phyloP scores from a whole-genome alignment of 129 eudicot species.

The Rutidosis leptorrhynchoides region DNA sequence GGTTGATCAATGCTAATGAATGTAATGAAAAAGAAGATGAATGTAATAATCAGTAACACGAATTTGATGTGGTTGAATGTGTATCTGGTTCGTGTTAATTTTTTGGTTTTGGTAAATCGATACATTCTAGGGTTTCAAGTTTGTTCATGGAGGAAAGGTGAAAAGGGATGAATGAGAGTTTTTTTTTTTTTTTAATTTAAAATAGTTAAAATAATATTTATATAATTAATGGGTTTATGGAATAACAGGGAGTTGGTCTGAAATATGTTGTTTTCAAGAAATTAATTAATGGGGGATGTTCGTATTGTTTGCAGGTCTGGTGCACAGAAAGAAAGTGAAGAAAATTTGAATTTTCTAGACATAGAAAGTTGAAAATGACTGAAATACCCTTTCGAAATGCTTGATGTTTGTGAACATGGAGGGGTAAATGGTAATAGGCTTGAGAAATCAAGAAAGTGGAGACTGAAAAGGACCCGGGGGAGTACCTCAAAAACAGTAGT shows the following conservation, averaged over 20 bases:
- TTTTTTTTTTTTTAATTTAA: not conserved
- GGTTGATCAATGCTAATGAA: constrained; percentile 46
- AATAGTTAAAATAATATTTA: not conserved
- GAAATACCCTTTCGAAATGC: not conserved
- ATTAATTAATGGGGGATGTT: constrained; percentile 27
- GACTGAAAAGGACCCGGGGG: constrained; percentile 20
- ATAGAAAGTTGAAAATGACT: not conserved
- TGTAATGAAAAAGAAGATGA: constrained; percentile 36
- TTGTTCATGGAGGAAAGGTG: constrained; percentile 10
- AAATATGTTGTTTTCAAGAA: constrained; percentile 27
- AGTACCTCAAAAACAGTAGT: constrained; percentile 9
- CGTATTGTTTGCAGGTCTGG: constrained; percentile 32
- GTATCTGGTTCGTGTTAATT: constrained; percentile 24
- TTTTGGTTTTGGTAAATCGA: constrained; percentile 38
- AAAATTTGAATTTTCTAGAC: constrained; percentile 8
- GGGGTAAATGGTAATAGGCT: constrained; percentile 26
- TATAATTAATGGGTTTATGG: not conserved
- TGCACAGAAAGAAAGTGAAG: constrained; percentile 9
- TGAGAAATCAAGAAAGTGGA: constrained; percentile 27
- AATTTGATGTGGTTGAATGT: constrained; percentile 46
- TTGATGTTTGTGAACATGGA: not conserved
- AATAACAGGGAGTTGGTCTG: constrained; percentile 24
- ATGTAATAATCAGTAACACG: constrained; percentile 45
- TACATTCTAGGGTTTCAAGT: constrained; percentile 1
- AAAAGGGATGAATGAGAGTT: not conserved